Conservation (phyloP, 306 rosid genomes). For the Begonia peltatifolia region DNA sequence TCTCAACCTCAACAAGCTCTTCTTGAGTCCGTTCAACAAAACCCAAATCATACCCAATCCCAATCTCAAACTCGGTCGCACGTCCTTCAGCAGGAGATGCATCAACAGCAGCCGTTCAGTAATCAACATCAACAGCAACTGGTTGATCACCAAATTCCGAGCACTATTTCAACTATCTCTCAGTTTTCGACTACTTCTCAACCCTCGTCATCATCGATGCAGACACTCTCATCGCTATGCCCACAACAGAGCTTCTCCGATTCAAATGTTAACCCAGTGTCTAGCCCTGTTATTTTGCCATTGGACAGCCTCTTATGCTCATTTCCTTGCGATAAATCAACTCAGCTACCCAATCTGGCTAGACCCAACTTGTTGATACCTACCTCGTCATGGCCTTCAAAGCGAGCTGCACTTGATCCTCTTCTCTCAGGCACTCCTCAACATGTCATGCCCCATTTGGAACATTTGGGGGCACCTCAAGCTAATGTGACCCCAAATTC, state of each 20-base stretch:
- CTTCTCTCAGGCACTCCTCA: slow-evolving; percentile 61
- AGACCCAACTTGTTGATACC: slow-evolving; percentile 46
- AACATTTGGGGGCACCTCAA: slow-evolving; percentile 55
- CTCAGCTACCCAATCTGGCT: slow-evolving; percentile 51
- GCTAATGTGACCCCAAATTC: slow-evolving; percentile 35
- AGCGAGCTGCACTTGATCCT: slow-evolving; percentile 77
- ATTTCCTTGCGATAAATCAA: slow-evolving; percentile 57
- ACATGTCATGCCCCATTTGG: slow-evolving; percentile 49
- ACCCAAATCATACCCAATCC: slow-evolving; percentile 36
- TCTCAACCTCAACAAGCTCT: slow-evolving; percentile 56
- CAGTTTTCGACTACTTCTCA: slow-evolving; percentile 59
- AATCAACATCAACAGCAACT: slow-evolving; percentile 25
- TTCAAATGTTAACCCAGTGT: slow-evolving; percentile 42
- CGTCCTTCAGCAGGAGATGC: slow-evolving; percentile 41
- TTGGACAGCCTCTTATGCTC: slow-evolving; percentile 10
- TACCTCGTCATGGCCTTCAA: slow-evolving; percentile 61
- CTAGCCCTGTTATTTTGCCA: slow-evolving; percentile 45
- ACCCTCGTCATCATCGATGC: slow-evolving; percentile 49
- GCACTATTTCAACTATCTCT: slow-evolving; percentile 45
- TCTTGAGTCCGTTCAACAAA: slow-evolving; percentile 49
- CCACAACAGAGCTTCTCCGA: slow-evolving; percentile 62
- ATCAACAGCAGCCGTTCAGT: slow-evolving; percentile 13
- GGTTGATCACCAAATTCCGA: slow-evolving; percentile 49
- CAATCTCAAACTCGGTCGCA: slow-evolving; percentile 35
- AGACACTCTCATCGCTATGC: slow-evolving; percentile 40